Base-by-base conservation (phyloP, 768 basidiomycete genomes). In the Trametes maxima region DNA sequence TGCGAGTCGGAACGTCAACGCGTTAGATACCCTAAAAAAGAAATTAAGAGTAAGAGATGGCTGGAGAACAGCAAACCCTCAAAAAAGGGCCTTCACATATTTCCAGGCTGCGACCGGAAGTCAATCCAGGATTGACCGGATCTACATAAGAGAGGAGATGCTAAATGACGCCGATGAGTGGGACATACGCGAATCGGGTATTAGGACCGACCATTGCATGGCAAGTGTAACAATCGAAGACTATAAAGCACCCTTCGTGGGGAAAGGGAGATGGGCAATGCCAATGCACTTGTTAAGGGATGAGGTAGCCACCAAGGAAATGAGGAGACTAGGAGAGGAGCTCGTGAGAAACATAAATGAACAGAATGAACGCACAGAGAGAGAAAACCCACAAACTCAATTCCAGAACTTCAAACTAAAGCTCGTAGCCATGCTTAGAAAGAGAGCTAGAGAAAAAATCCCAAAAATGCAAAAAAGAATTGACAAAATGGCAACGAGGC, bases 251-350 rank as follows among this genome's bases (percentile, higher is more conserved):
- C 62, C 57, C 13, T 54, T 45, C 51, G 28, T 59, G 3, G 62
- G 62, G 10, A 49, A 42, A 16, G 62, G 62, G 11, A 19, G 57
- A 22, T 63, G 62, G 62, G 11, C 57, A 8, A 36, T 42, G 42
- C 37, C 47, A n/a, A 22, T 48, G 33, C 19, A 24, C 37, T n/a
- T 61, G 3, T 11, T 42, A 6, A 28, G 55, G 1, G 43, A 55
- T 13, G 44, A 45, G 17, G 4, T 4, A 19, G 2, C 19, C 3
- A 19, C 10, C 8, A 13, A 1, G 24, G 8, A 24, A 13, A 47
- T 47, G 46, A 47, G 25, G 17, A 17, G 11, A 13, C 13, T 19
- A 4, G 11, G 13, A 33, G 28, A 33, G 25, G 46, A 25, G 13
- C 13, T 28, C 2, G 24, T 7, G 22, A 28, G 24, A 47, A n/a